Evolutionary conservation across 805 yeast genomes (phyloP), one percentile per base, ranked within the genome.

Genomic region (Saturnispora diversa): DNA sequence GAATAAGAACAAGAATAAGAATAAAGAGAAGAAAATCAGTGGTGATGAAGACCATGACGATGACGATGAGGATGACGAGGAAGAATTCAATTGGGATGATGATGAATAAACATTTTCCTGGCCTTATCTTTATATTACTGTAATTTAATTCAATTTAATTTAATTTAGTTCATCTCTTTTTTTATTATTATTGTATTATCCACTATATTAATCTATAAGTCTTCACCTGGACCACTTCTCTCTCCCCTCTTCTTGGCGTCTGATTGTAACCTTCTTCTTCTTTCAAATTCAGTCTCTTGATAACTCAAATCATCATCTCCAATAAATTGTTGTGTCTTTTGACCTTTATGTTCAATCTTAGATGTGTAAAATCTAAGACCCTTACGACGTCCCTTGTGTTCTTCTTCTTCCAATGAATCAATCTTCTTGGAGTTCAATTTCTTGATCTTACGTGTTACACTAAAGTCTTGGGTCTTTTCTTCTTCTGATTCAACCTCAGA

Each of bases 241-340:
- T 75, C 72, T 40, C 97, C 97, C 55, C 95, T 80, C 56, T 77
- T 72, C 51, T 88, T 72, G 13, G 97, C 97, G 56, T 84, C 95
- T 58, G 85, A 95, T 46, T 80, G 58, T 31, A 90, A 73, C 47
- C 96, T 68, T 55, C 84, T 92, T 54, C 85, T 92, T 55, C 97
- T 77, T 64, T 90, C 97, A 53, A 75, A 88, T 32, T 84, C 69
- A 52, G 97, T 75, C 63, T 90, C 97, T 51, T 75, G 78, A 61
- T 92, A 90, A 13, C 97, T 97, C 44, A 90, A 65, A 63, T 90
- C 98, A 46, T 74, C 72, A 60, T 90, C 98, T 52, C 97, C 98
- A 33, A 75, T 69, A 46, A 66, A 73, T 50, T 64, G 69, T 35
- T 79, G 80, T 31, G 64, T 66, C 45, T 74, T 73, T 59, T 80